Evolutionary conservation across 2,329 filamentous ascomycete genomes (phyloP), one percentile per base, ranked within the genome.

Genomic region (Zarea fungicola): DNA sequence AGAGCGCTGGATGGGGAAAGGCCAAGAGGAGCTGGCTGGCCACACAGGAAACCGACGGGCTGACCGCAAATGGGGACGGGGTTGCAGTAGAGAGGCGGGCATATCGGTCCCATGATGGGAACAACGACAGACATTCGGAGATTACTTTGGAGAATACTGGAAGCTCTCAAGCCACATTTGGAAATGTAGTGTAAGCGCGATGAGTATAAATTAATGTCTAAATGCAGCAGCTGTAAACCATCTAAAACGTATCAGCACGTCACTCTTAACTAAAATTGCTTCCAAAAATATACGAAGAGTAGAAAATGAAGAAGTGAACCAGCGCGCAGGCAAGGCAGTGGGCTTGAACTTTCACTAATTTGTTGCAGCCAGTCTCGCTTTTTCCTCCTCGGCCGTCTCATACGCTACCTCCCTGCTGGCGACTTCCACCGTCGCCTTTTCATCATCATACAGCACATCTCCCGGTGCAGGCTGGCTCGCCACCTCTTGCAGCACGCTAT

Each of bases 371-470:
- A 54, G 42, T 32, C 42, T 52, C 36, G 45, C 48, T 32, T 54
- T 54, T 14, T 50, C 51, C 19, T 45, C 45, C 40, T 50, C 22
- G 13, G 36, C 31, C 13, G 46, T 32, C 45, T 32, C 48, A 18
- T 49, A 42, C 11, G 40, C 47, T 6, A 29, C 49, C 36, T 54
- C 49, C 9, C 44, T 29, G 47, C 57, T 57, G 8, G 41, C 53
- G 21, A 31, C 55, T 39, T 58, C 83, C 71, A 84, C 83, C 11
- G 42, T 51, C 35, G 64, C 60, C 46, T 65, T 58, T 52, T 61
- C 67, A 78, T 61, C 60, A 7, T 56, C 52, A 21, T 55, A 13
- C 37, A 56, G 19, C 6, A 46, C 13, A 10, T 60, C 58, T 0
- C 55, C 54, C 3, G 58, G 54, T 5, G 60, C 31, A 14, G 58